Conservation (phyloP, 1,284 basidiomycete species). For the Ustilago hordei region DNA sequence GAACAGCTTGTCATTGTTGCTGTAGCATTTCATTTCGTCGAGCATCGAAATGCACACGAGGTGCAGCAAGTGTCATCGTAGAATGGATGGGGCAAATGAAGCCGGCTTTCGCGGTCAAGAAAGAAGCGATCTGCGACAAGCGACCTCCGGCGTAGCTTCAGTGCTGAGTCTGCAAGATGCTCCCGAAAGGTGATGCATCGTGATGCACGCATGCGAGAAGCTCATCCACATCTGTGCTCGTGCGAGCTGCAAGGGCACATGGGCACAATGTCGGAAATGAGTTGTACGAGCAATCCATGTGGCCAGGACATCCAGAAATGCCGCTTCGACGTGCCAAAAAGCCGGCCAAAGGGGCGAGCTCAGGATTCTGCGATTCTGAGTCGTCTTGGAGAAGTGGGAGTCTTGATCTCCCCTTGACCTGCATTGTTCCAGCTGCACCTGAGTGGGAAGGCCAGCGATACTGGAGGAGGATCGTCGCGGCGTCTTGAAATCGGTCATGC, state of each 20-base stretch:
- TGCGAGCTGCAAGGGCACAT: neutral
- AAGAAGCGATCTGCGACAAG: neutral
- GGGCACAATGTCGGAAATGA: conserved; percentile 1
- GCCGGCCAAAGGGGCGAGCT: neutral
- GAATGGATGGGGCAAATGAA: conserved; percentile 1
- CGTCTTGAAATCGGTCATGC: neutral
- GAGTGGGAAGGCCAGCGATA: neutral
- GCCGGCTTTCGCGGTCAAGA: neutral
- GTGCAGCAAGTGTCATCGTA: neutral
- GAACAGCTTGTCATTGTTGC: neutral
- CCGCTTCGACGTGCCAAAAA: neutral
- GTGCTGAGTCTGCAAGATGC: neutral
- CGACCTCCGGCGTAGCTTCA: neutral
- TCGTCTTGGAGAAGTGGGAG: neutral
- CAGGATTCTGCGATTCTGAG: neutral
- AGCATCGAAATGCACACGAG: neutral
- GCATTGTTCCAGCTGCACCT: neutral
- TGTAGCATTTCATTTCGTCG: neutral
- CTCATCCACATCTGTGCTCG: neutral
- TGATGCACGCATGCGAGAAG: neutral
- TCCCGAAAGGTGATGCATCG: neutral
- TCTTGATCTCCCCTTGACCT: neutral
- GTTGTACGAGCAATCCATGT: neutral
- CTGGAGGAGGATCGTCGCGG: neutral
- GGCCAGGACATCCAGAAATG: neutral